A percentile compares a stretch with the other conserved stretches of the same genome.
These are phyloP conservation scores for Orbilia ellipsospora DNA, from an alignment of 2,329 filamentous ascomycete genomes.

Conservation along the genomic window DNA sequence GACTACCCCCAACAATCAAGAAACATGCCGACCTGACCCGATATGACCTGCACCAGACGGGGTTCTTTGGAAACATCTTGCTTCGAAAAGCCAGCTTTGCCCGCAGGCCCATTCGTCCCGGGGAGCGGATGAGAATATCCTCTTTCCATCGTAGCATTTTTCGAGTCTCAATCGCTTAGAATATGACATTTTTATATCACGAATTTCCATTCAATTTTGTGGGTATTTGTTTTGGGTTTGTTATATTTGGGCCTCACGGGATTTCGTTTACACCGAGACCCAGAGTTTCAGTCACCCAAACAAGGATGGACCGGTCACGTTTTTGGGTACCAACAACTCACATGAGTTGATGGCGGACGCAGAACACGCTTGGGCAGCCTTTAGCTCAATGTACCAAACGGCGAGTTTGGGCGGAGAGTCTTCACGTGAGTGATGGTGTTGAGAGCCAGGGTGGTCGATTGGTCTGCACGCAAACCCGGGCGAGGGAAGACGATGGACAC, in stretches of 20 bases:
- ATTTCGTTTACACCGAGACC: slow-evolving; percentile 54
- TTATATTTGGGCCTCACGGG: slow-evolving; percentile 53
- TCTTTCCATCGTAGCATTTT: slow-evolving; percentile 36
- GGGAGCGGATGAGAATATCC: slow-evolving; percentile 25
- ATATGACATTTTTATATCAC: slow-evolving; percentile 39
- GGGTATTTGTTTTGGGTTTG: slow-evolving; percentile 18
- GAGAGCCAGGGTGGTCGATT: slow-evolving; percentile 52
- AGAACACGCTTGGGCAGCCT: slow-evolving; percentile 54
- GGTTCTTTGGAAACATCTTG: slow-evolving; percentile 35
- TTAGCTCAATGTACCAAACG: slow-evolving; percentile 52
- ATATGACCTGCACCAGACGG: slow-evolving; percentile 54
- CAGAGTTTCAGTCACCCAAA: slow-evolving; percentile 55
- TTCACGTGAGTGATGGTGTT: slow-evolving; percentile 53
- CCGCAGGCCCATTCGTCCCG: slow-evolving; percentile 18
- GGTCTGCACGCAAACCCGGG: slow-evolving; percentile 28
- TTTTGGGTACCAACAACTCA: slow-evolving; percentile 55
- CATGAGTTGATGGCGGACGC: slow-evolving; percentile 55
- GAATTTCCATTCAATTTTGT: slow-evolving; percentile 2
- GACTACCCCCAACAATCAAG: slow-evolving; percentile 56
- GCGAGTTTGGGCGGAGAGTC: slow-evolving; percentile 48
- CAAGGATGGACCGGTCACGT: slow-evolving; percentile 56
- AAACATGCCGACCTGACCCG: slow-evolving; percentile 56
- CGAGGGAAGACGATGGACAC: no score
- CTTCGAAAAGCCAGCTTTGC: slow-evolving; percentile 43
- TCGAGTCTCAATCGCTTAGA: slow-evolving; percentile 29